These are phyloP conservation scores for Neoascochyta sp. DNA, from an alignment of 2,329 filamentous ascomycete genomes.

Conservation along the genomic window DNA sequence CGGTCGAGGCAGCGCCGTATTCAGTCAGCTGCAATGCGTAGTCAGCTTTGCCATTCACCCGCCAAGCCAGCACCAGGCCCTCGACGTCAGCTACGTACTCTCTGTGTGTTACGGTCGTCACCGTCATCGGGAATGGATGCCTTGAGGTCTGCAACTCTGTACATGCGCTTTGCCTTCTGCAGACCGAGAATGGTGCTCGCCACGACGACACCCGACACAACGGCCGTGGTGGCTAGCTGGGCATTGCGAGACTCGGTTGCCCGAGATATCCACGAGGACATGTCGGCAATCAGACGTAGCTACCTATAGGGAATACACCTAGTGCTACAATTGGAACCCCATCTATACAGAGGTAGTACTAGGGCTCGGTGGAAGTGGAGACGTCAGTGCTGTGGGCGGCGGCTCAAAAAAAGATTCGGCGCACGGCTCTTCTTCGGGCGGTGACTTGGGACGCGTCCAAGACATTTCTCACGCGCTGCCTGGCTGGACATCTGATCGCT, in stretches of 20 bases:
- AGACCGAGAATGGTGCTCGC: conserved; percentile 55
- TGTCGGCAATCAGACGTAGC: too few relatives aligned
- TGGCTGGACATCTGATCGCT: conserved; percentile 26
- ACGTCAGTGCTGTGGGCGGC: too few relatives aligned
- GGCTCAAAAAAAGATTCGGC: too few relatives aligned
- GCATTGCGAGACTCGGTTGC: conserved; percentile 46
- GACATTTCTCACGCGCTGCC: conserved; percentile 35
- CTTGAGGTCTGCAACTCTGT: conserved; percentile 56
- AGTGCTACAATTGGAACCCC: too few relatives aligned
- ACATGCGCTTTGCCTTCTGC: conserved; percentile 54
- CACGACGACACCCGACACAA: conserved; percentile 51
- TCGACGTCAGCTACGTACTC: conserved; percentile 49
- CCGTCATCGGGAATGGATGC: conserved; percentile 57
- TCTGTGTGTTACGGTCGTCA: conserved; percentile 49
- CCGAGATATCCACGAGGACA: conserved; percentile 48
- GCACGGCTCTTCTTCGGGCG: too few relatives aligned
- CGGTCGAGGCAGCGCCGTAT: conserved; percentile 53
- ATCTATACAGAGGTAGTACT: conserved; percentile 8
- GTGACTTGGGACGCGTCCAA: conserved; percentile 41
- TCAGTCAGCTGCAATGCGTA: conserved; percentile 57
- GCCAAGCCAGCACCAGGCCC: too few relatives aligned
- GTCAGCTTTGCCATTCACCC: conserved; percentile 42
- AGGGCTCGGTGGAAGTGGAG: conserved; percentile 1
- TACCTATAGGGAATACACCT: too few relatives aligned
- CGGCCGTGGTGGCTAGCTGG: conserved; percentile 68